Base-by-base conservation (phyloP, 2,329 filamentous ascomycete genomes). In the Exophiala sp. region DNA sequence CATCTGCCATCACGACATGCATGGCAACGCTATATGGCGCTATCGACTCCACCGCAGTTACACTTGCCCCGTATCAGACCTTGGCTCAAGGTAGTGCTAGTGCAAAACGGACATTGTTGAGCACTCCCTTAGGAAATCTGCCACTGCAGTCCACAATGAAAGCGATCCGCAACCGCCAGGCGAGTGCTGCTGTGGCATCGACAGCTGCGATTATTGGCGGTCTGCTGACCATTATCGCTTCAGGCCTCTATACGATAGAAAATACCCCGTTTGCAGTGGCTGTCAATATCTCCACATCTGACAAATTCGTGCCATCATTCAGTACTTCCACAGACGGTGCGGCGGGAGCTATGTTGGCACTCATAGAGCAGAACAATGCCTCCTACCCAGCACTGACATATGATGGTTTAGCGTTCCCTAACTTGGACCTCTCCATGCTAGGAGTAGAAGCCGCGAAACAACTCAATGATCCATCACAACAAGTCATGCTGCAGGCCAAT, bases 181-280 rank as follows among this genome's bases (percentile, higher is more conserved):
- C n/a, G 20, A 20, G 20, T 33, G 44, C 44, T 21, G 44, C 44
- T 11, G 21, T 41, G 57, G 64, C 53, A 29, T 46, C 54, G 3
- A 10, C 59, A 32, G 54, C 62, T 21, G 54, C 57, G 46, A 46
- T 64, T 18, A 32, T 60, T 21, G 61, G 53, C 5, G 43, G 53
- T 18, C 50, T 61, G 5, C 34, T 64, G 38, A 60, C 61, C 10
- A 62, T 63, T 32, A 47, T 63, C 4, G 54, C 61, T 2, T 63
- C 66, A n/a, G 64, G 66, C 33, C 59, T 69, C 2, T 67, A 68
- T 40, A 46, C 58, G 1, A 40, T 67, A 7, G 56, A 58, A 14
- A 45, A 14, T 24, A 21, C 38, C 40, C 40, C 39, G 20, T 29
- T 29, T 29, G 24, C 24, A 2, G 24, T 29, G 24, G 24, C 24